Base-by-base conservation (phyloP, 768 basidiomycete genomes). In the Russula olivacea region DNA sequence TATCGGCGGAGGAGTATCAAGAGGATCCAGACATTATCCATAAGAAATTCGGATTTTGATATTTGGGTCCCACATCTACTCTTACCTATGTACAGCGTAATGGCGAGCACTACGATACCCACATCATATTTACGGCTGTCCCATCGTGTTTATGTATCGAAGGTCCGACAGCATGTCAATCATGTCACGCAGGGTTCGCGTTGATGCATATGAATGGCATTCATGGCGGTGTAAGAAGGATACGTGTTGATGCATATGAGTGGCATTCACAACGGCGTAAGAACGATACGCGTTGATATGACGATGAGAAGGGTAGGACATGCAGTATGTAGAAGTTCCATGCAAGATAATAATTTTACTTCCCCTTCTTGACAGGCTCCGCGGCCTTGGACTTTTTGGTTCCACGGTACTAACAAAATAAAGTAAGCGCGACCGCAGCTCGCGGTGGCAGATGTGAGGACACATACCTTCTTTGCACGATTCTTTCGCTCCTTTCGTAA, bases 401-500 rank as follows among this genome's bases (percentile, higher is more conserved):
- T 71, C 96, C 95, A 73, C 95, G 91, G 79, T 94, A 78, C 94
- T 98, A 70, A 15, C n/a, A 58, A 15, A 52, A 60, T 15, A 36
- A 55, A 32, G 23, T 65, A 5, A 58, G 41, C 11, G 51, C 19
- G 40, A 25, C 23, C 34, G 10, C 43, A n/a, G 21, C 43, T 11
- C 43, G 5, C 15, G 6, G 7, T 38, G 23, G 17, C 25, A 12
- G 30, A 41, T 45, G 38, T 4, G 19, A 23, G 10, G 28, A 55
- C n/a, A 70, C 77, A n/a, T 52, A 93, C 95, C 88, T 98, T 98
- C 90, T 99, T 99, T 66, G 90, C 85, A 75, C 96, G 88, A 80
- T 99, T 99, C 86, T 99, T 99, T 72, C 97, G 87, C 82, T 98
- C 96, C 82, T 98, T 98, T 78, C 97, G 89, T 77, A 98, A 86